Evolutionary conservation across 169 alveolate genomes (phyloP), one percentile per base, ranked within the genome.

Genomic region (Neospora caninum): DNA sequence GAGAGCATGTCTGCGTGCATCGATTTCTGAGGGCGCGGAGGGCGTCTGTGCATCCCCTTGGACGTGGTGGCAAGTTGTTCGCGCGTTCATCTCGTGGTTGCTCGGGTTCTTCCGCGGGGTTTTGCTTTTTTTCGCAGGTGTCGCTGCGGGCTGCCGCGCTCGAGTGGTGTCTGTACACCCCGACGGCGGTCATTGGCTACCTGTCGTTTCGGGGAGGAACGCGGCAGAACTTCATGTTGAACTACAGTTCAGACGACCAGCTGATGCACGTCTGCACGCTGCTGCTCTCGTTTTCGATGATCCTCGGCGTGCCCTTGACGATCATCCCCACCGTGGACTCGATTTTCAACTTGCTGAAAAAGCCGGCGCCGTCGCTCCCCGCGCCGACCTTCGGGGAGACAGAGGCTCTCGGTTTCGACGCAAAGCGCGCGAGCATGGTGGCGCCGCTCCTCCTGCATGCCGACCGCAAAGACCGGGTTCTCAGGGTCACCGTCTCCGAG

Each of bases 181-280:
- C 84, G 42, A 73, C 20, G 0, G 84, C 84, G 42, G 20, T 43
- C 43, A 4, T 36, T 1, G 84, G 84, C 18, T 73, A 73, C 84
- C n/a, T 73, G 84, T 34, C 84, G 45, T 73, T 31, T 20, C 84
- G 84, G 16, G 84, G 84, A 41, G 27, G 2, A 41, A 34, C 39
- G 39, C 10, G n/a, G 84, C 84, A 73, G 84, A 73, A 73, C 43
- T 73, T 73, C 43, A 34, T 73, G 84, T 20, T 73, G 84, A 73
- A 73, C 84, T 73, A 73, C 84, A 36, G 42, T 22, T 13, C 84
- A 0, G 39, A 31, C 4, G 84, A 73, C 42, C 39, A 16, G 42
- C 84, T 73, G 84, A 73, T 73, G 84, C 84, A 73, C n/a, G 39
- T 31, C 84, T 73, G 84, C n/a, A 73, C 43, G 84, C n/a, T 73